These are phyloP conservation scores for Pichia paraexigua DNA, from an alignment of 805 yeast genomes.

Conservation along the genomic window DNA sequence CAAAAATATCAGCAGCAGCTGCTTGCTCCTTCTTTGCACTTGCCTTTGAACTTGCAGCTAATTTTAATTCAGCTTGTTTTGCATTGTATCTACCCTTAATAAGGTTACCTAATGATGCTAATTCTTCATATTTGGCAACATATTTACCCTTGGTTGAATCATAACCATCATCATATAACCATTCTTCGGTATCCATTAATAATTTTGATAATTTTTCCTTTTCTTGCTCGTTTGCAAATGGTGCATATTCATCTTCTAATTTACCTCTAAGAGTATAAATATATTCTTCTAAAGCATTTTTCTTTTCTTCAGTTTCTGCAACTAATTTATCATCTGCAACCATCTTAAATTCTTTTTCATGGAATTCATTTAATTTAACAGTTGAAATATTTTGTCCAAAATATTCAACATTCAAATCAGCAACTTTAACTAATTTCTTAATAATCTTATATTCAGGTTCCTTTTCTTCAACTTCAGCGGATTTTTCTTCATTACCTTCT, in stretches of 20 bases:
- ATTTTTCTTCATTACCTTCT: slow-evolving; percentile 6
- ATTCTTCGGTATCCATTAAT: slow-evolving; percentile 86
- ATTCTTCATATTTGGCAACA: slow-evolving; percentile 96
- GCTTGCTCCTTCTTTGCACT: slow-evolving; percentile 68
- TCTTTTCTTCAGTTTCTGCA: slow-evolving; percentile 97
- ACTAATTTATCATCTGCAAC: slow-evolving; percentile 89
- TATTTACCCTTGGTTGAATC: slow-evolving; percentile 95
- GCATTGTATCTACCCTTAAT: slow-evolving; percentile 92
- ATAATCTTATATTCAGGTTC: slow-evolving; percentile 85
- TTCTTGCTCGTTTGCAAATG: slow-evolving; percentile 86
- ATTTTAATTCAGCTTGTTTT: slow-evolving; percentile 92
- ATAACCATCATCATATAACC: slow-evolving; percentile 97
- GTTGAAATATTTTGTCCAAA: slow-evolving; percentile 56
- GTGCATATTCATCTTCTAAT: slow-evolving; percentile 83
- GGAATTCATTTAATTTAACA: slow-evolving; percentile 45
- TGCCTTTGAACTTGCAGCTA: slow-evolving; percentile 73
- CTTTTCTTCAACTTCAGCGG: slow-evolving; percentile 42
- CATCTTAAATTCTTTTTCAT: slow-evolving; percentile 82
- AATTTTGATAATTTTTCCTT: slow-evolving; percentile 66
- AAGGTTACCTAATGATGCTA: slow-evolving; percentile 88
- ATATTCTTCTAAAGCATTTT: slow-evolving; percentile 97
- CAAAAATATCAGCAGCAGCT: slow-evolving; percentile 35
- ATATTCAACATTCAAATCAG: slow-evolving; percentile 57
- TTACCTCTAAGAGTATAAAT: slow-evolving; percentile 96
- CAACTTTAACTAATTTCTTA: slow-evolving; percentile 90